These are phyloP conservation scores for Calonectria naviculata DNA, from an alignment of 2,329 filamentous ascomycete species.

Conservation along the genomic window DNA sequence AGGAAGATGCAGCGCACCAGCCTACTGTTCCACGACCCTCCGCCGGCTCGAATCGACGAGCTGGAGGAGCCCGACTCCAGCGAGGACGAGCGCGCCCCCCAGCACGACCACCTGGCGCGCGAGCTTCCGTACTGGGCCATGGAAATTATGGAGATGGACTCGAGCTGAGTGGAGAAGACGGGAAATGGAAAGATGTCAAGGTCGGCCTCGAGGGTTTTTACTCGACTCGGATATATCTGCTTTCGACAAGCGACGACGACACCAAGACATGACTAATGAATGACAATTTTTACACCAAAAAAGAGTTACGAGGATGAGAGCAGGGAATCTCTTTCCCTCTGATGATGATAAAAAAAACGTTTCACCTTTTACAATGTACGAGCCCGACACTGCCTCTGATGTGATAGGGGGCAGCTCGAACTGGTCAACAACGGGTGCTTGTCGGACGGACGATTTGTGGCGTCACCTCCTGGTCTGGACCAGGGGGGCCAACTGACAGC, in stretches of 20 bases:
- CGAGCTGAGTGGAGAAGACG: conserved; percentile 34
- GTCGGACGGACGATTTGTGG: conserved; percentile 25
- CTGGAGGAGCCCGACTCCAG: conserved; percentile 63
- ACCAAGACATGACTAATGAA: conserved; percentile 40
- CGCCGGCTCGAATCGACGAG: conserved; percentile 63
- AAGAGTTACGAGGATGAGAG: conserved; percentile 34
- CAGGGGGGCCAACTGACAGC: neutral
- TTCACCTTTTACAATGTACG: conserved; percentile 35
- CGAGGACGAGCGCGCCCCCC: conserved; percentile 55
- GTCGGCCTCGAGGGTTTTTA: conserved; percentile 28
- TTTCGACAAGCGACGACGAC: conserved; percentile 26
- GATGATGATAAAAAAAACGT: conserved; percentile 36
- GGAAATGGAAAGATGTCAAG: conserved; percentile 18
- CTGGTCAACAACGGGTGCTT: conserved; percentile 24
- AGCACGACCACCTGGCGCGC: conserved; percentile 54
- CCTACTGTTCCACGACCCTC: conserved; percentile 62
- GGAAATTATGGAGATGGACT: conserved; percentile 63
- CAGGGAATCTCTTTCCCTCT: conserved; percentile 30
- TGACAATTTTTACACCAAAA: neutral
- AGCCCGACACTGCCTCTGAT: conserved; percentile 34
- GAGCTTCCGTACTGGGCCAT: conserved; percentile 63
- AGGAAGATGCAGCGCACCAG: conserved; percentile 59
- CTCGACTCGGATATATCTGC: conserved; percentile 21
- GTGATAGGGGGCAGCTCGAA: conserved; percentile 20
- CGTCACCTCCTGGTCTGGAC: conserved; percentile 10